Conservation (phyloP, 2,329 filamentous ascomycete genomes). For the Aspergillus jensenii region DNA sequence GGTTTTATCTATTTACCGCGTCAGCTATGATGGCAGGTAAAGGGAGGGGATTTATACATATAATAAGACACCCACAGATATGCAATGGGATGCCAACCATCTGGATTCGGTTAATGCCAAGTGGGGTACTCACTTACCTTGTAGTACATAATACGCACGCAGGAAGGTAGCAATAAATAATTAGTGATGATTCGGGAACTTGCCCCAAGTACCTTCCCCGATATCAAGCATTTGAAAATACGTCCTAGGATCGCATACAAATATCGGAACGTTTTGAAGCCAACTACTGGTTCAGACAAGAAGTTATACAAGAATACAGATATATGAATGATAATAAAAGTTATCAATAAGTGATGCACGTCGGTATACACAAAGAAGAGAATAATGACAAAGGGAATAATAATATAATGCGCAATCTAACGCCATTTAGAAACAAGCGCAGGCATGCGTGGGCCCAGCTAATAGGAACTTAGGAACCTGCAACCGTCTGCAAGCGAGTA, state of each 20-base stretch:
- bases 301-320: not conserved
- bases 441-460: not conserved
- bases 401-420: conserved; percentile 1
- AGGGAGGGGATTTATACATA: too few relatives aligned
- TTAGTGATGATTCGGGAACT: not conserved
- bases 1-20: not conserved
- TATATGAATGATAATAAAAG: not conserved
- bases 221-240: not conserved
- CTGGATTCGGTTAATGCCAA: not conserved
- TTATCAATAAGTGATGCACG: conserved; percentile 9
- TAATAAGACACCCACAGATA: not conserved
- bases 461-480: not conserved
- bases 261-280: not conserved
- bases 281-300: not conserved
- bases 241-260: not conserved
- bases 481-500: not conserved
- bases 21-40: not conserved
- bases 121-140: not conserved
- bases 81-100: not conserved
- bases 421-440: not conserved
- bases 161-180: not conserved
- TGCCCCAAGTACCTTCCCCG: not conserved
- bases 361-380: conserved; percentile 18
- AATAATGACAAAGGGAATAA: not conserved
- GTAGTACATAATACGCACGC: not conserved